A percentile compares a stretch with the other conserved stretches of the same genome.
Conservation (phyloP, 345 rosid genomes). For the Combretum micranthum region DNA sequence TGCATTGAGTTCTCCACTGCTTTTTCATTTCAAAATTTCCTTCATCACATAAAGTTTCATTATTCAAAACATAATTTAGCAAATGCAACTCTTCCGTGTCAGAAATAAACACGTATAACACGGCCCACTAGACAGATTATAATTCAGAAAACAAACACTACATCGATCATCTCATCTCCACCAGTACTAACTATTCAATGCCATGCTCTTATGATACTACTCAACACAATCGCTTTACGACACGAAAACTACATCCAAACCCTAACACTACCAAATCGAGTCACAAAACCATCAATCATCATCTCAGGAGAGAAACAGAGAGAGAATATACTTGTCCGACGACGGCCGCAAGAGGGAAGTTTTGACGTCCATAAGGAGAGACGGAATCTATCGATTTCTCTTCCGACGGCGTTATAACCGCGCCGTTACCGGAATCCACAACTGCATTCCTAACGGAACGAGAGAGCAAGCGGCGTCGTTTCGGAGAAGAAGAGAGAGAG, state of each 20-base stretch:
- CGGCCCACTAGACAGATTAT: no score
- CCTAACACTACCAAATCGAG: not conserved
- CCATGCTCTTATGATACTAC: not conserved
- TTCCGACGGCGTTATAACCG: constrained; percentile 14
- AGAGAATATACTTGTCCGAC: constrained; percentile 67
- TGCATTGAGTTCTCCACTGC: no score
- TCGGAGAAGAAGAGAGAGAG: constrained; percentile 10
- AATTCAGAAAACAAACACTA: no score
- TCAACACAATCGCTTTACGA: not conserved
- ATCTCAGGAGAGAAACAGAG: constrained; percentile 1
- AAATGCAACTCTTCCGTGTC: no score
- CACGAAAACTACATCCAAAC: not conserved
- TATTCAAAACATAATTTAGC: no score
- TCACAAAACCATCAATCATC: not conserved
- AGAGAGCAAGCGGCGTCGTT: constrained; percentile 7
- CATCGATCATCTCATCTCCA: no score
- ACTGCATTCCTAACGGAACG: constrained; percentile 13
- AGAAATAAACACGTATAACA: no score
- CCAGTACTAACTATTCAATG: no score
- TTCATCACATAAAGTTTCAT: no score
- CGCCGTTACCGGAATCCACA: constrained; percentile 49
- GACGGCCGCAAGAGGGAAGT: constrained; percentile 87
- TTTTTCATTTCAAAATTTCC: no score
- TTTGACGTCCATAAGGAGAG: constrained; percentile 51
- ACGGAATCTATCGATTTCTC: constrained; percentile 22